Percentiles rank a stretch among this genome's conserved stretches.
phyloP scores from a whole-genome alignment of 805 yeast species.

The Myxozyma vanderwaltii region DNA sequence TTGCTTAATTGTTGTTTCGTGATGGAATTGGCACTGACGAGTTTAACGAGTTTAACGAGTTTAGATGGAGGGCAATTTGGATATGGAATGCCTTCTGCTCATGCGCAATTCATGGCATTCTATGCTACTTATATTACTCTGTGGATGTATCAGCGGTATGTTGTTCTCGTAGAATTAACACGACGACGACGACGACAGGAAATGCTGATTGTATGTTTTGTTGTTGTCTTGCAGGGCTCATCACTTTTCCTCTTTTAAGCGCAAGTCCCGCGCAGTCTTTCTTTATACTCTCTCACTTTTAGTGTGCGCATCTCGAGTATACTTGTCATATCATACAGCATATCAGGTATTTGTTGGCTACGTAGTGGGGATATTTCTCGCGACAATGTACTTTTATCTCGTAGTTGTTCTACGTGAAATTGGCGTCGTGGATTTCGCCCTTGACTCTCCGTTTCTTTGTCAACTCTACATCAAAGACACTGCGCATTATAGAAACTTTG shows the following conservation, averaged over 20 bases:
- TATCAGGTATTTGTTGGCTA: slow-evolving; percentile 77
- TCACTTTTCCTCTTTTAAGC: slow-evolving; percentile 38
- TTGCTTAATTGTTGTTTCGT: too few species aligned
- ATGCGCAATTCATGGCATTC: slow-evolving; percentile 93
- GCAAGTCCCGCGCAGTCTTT: slow-evolving; percentile 35
- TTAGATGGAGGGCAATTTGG: slow-evolving; percentile 46
- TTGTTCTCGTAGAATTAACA: background rate
- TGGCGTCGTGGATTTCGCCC: slow-evolving; percentile 68
- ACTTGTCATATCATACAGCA: slow-evolving; percentile 72
- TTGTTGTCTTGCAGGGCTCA: too few species aligned
- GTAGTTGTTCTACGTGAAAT: slow-evolving; percentile 60
- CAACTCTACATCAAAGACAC: slow-evolving; percentile 45
- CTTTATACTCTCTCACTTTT: slow-evolving; percentile 40
- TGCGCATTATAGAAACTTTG: slow-evolving; percentile 30
- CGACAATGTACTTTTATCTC: slow-evolving; percentile 57
- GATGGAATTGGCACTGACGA: background rate
- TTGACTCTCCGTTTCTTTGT: slow-evolving; percentile 58
- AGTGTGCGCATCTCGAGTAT: slow-evolving; percentile 48
- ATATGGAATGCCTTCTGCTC: slow-evolving; percentile 97
- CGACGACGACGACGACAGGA: too few species aligned
- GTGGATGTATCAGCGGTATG: slow-evolving; percentile 39
- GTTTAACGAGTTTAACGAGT: too few species aligned
- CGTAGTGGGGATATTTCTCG: slow-evolving; percentile 61
- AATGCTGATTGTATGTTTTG: too few species aligned
- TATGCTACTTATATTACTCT: slow-evolving; percentile 48